Base-by-base conservation (phyloP, 2,329 filamentous ascomycete species). In the Reticulascus tulasneorum region DNA sequence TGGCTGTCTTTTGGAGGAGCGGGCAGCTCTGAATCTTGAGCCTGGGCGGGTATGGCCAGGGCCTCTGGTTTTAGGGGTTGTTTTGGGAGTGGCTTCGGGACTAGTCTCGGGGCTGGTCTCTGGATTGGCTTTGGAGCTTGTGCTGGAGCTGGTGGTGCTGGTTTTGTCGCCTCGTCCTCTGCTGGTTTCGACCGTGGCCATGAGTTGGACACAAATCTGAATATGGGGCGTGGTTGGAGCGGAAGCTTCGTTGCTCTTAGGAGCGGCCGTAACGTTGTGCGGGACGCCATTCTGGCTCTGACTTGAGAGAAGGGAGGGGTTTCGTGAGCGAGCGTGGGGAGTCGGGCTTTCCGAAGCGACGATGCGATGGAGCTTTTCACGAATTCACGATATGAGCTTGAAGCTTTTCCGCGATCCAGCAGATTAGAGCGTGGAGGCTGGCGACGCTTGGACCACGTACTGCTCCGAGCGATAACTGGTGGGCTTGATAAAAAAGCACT, bases 211-310 rank as follows among this genome's bases (percentile, higher is more conserved):
- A 9, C 23, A 24, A 24, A 24, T 24, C 9, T 13, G 23, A 9
- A 24, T 24, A 13, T 15, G 16, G 33, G 22, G n/a, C 20, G 4
- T 20, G 21, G 7, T 19, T 33, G 16, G 16, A 16, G 17, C 5
- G 29, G 17, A 9, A 29, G 29, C 16, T 35, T 39, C 8, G 38
- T 25, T 12, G 32, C 31, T 10, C 44, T 28, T 4, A 46, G 17
- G 27, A 44, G 32, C 9, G 41, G 44, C 23, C 44, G 42, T n/a
- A 41, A 17, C 24, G 38, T 15, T 17, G 29, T 23, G 17, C 32
- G 27, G 11, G 42, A 42, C 5, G 46, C 37, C 46, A 47, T 47
- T 22, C 3, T 32, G 25, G 28, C n/a, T n/a, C n/a, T n/a, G n/a
- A n/a, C n/a, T n/a, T 19, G 9, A n/a, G 15, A 23, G 9, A 7